Evolutionary conservation across 768 basidiomycete genomes (phyloP).

Genomic region (Boletus sp.): DNA sequence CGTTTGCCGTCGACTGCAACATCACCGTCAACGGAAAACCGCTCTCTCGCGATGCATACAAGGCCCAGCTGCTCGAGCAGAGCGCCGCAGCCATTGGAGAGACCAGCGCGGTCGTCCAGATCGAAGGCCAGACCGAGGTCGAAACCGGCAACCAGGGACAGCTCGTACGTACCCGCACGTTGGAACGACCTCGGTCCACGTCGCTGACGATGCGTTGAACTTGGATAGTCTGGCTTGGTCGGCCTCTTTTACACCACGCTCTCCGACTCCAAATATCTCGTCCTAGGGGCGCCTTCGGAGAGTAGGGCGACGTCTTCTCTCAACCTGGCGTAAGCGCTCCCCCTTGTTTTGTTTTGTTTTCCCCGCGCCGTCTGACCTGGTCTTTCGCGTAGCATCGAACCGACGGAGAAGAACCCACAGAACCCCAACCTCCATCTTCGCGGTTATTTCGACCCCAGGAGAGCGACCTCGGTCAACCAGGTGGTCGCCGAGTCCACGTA

Average conservation of each 20-base stretch:
- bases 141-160: slow-evolving; percentile 25
- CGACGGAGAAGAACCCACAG: slow-evolving; percentile 28
- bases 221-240: slow-evolving; percentile 27
- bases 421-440: slow-evolving; percentile 15
- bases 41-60: slow-evolving; percentile 40
- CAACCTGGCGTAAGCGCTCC: slow-evolving; percentile 37
- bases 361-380: neutral
- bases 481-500: slow-evolving; percentile 27
- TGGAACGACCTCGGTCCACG: neutral
- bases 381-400: slow-evolving; percentile 25
- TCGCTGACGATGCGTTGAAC: neutral
- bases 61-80: slow-evolving; percentile 33
- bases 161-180: slow-evolving; percentile 18
- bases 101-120: slow-evolving; percentile 16
- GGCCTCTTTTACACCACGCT: slow-evolving; percentile 40
- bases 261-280: slow-evolving; percentile 33
- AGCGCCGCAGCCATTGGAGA: slow-evolving; percentile 24
- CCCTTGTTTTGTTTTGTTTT: neutral
- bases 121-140: slow-evolving; percentile 29
- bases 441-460: slow-evolving; percentile 37
- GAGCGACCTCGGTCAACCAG: slow-evolving; percentile 33
- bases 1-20: slow-evolving; percentile 36
- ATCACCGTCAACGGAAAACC: slow-evolving; percentile 43
- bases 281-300: slow-evolving; percentile 35
- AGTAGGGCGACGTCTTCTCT: slow-evolving; percentile 35